phyloP scores from a whole-genome alignment of 495 filamentous ascomycete species.

The Jackrogersella multiformis region DNA sequence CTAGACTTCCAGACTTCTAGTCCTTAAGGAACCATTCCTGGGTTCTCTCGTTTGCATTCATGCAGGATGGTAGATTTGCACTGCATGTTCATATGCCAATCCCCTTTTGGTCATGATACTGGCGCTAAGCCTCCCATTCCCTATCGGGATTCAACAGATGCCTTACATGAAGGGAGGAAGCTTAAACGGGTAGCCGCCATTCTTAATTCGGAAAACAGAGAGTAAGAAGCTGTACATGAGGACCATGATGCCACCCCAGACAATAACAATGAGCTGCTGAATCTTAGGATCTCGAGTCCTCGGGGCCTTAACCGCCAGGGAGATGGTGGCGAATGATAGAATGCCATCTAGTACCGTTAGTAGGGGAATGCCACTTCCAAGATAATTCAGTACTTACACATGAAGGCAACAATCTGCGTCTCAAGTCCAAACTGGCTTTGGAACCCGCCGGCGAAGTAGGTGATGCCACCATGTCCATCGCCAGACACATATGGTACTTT shows the following conservation, averaged over 20 bases:
- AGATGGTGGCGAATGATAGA: constrained; percentile 91
- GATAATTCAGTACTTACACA: constrained; percentile 75
- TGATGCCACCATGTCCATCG: constrained; percentile 85
- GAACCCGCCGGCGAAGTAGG: constrained; percentile 93
- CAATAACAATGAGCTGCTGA: constrained; percentile 83
- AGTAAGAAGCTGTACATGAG: constrained; percentile 92
- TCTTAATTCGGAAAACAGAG: constrained; percentile 93
- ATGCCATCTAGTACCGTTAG: constrained; percentile 74
- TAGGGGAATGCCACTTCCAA: background rate
- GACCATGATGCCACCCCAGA: constrained; percentile 82
- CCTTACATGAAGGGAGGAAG: constrained; percentile 83
- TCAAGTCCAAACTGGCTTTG: constrained; percentile 96
- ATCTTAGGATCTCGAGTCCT: constrained; percentile 78
- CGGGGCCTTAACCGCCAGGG: constrained; percentile 88
- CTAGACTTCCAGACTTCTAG: no score
- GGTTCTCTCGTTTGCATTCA: constrained; percentile 2
- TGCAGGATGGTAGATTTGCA: background rate
- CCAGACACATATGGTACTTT: constrained; percentile 94
- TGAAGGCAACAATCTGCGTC: constrained; percentile 93
- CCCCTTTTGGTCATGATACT: no score
- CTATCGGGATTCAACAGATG: background rate
- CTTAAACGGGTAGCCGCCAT: constrained; percentile 92
- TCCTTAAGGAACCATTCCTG: background rate
- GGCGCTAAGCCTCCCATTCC: no score
- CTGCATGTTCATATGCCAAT: background rate